Percentiles rank a stretch among this genome's conserved stretches.
These are phyloP conservation scores for Plantago elongata DNA, from an alignment of 257 asterid genomes.

Conservation along the genomic window DNA sequence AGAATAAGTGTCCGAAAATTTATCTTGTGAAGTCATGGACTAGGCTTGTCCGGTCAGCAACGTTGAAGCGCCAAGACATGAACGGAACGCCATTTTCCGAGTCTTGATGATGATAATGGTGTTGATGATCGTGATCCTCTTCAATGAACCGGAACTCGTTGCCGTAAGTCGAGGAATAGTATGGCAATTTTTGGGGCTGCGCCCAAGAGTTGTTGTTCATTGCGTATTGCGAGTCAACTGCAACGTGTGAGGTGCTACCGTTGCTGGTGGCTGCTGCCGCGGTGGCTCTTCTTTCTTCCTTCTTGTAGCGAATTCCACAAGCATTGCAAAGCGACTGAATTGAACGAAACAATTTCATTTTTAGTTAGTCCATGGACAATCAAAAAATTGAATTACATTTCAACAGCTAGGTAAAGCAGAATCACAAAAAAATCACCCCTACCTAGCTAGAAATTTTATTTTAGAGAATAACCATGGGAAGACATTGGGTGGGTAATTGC, in stretches of 20 bases:
- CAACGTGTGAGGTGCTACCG: constrained; percentile 25
- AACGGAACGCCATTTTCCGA: constrained; percentile 49
- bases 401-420: too few relatives aligned
- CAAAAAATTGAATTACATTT: too few relatives aligned
- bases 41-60: constrained; percentile 57
- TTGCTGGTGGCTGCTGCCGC: constrained; percentile 60
- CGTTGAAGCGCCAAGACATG: constrained; percentile 78
- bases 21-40: constrained; percentile 74
- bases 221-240: constrained; percentile 40
- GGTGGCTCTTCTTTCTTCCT: constrained; percentile 89
- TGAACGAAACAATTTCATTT: background rate
- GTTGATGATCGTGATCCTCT: constrained; percentile 32
- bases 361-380: too few relatives aligned
- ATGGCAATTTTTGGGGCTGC: constrained; percentile 39
- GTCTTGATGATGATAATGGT: constrained; percentile 17
- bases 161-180: constrained; percentile 28
- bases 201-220: constrained; percentile 46
- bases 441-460: too few relatives aligned
- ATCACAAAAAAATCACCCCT: too few relatives aligned
- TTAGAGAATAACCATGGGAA: too few relatives aligned
- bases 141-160: constrained; percentile 48
- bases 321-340: constrained; percentile 95
- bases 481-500: too few relatives aligned
- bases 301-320: constrained; percentile 93
- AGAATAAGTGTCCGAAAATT: background rate